These are phyloP conservation scores for Anthracocystis panici-leucophaei DNA, from an alignment of 1,284 basidiomycete species.

Conservation along the genomic window DNA sequence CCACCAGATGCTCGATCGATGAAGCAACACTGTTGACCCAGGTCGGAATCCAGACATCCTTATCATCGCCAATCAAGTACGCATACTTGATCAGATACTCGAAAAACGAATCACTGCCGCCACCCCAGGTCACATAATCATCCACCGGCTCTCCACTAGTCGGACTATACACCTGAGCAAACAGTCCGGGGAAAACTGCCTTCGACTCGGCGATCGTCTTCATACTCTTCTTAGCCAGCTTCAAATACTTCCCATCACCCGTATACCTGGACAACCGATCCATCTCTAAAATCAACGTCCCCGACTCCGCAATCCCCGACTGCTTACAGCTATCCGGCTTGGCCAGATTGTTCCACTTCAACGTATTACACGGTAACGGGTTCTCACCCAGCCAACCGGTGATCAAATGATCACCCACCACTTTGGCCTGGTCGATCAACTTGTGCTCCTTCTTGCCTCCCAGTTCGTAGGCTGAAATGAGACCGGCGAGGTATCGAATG, in stretches of 20 bases:
- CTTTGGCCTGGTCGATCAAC: conserved; percentile 58
- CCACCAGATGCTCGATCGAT: conserved; percentile 52
- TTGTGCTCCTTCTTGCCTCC: conserved; percentile 51
- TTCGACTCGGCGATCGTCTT: conserved; percentile 48
- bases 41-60: conserved; percentile 45
- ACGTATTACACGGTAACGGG: conserved; percentile 57
- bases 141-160: conserved; percentile 17
- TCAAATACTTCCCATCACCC: conserved; percentile 49
- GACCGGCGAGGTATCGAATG: conserved; percentile 63
- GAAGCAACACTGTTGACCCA: conserved; percentile 56
- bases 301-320: conserved; percentile 57
- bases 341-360: conserved; percentile 54
- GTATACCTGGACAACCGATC: conserved; percentile 56
- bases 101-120: conserved; percentile 62
- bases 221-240: conserved; percentile 51
- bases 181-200: conserved; percentile 52
- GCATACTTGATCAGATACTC: conserved; percentile 64
- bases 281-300: conserved; percentile 62
- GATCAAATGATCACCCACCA: conserved; percentile 56
- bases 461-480: conserved; percentile 62
- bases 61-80: conserved; percentile 48
- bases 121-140: conserved; percentile 63
- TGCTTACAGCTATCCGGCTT: conserved; percentile 21
- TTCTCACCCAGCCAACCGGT: conserved; percentile 56
- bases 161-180: conserved; percentile 39